A percentile compares a stretch with the other conserved stretches of the same genome.
Evolutionary conservation across 108 stramenopile genomes (phyloP).

Genomic region (Cylindrotheca fusiformis): DNA sequence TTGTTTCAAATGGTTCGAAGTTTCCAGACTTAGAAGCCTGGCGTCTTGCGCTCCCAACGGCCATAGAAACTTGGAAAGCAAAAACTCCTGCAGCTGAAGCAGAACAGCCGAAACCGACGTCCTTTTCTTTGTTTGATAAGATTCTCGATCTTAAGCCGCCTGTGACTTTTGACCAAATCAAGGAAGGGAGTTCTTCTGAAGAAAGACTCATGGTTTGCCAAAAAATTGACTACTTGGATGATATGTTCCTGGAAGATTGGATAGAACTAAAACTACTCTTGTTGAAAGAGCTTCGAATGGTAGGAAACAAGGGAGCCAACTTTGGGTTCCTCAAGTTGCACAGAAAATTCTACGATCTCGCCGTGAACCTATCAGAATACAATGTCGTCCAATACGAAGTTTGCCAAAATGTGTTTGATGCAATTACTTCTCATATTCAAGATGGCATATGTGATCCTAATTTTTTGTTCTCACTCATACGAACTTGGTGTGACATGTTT

Average conservation of each 20-base stretch:
- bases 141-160: constrained; percentile 7
- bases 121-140: constrained; percentile 29
- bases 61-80: background rate
- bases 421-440: background rate
- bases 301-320: background rate
- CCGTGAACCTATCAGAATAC: constrained; percentile 15
- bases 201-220: constrained; percentile 10
- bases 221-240: constrained; percentile 20
- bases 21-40: too few species aligned
- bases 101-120: background rate
- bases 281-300: background rate
- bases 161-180: constrained; percentile 18
- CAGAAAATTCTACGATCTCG: constrained; percentile 29
- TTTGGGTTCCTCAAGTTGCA: constrained; percentile 1
- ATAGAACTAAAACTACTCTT: constrained; percentile 9
- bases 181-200: constrained; percentile 5
- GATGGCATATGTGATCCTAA: background rate
- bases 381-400: constrained; percentile 14
- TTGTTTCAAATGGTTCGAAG: too few species aligned
- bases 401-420: constrained; percentile 12
- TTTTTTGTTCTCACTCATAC: background rate
- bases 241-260: constrained; percentile 25
- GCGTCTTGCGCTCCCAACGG: background rate
- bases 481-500: constrained; percentile 31
- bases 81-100: background rate